A percentile compares a stretch with the other conserved stretches of the same genome.
Evolutionary conservation across 1,139 yeast species (phyloP).

Genomic region (Nadsonia commutata): DNA sequence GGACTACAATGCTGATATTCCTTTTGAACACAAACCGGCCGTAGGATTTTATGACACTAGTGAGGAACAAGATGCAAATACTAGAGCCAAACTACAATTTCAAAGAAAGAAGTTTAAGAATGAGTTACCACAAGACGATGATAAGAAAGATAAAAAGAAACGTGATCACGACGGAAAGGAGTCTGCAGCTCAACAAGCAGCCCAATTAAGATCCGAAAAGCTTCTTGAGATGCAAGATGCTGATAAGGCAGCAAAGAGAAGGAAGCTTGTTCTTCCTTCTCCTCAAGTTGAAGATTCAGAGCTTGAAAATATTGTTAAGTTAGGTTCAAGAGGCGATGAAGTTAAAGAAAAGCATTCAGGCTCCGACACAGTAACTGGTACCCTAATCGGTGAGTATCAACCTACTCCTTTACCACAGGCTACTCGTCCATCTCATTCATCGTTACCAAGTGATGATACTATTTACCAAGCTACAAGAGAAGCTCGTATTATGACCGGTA

Average conservation of each 20-base stretch:
- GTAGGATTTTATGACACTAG: conserved; percentile 55
- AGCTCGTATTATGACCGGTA: conserved; percentile 15
- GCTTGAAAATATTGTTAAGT: conserved; percentile 20
- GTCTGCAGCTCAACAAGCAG: conserved; percentile 18
- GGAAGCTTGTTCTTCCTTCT: conserved; percentile 40
- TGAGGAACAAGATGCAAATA: conserved; percentile 37
- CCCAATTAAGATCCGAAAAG: conserved; percentile 27
- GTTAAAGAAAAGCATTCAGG: conserved; percentile 11
- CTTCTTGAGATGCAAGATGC: conserved; percentile 22
- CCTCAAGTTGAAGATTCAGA: conserved; percentile 30
- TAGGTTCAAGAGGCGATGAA: conserved; percentile 15
- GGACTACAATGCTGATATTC: conserved; percentile 74
- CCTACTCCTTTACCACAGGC: conserved; percentile 6
- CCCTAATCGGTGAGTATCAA: conserved; percentile 10
- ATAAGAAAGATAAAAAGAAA: conserved; percentile 22
- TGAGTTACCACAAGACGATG: conserved; percentile 35
- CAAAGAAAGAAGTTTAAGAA: conserved; percentile 31
- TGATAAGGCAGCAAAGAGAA: conserved; percentile 32
- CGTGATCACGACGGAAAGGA: conserved; percentile 9
- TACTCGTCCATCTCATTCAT: conserved; percentile 4
- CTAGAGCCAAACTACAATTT: conserved; percentile 28
- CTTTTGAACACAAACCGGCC: conserved; percentile 62
- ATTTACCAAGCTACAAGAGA: conserved; percentile 18
- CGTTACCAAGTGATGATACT: conserved; percentile 12
- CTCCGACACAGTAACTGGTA: conserved; percentile 12